phyloP scores from a whole-genome alignment of 1,284 basidiomycete genomes.

The Quambalaria eucalypti region DNA sequence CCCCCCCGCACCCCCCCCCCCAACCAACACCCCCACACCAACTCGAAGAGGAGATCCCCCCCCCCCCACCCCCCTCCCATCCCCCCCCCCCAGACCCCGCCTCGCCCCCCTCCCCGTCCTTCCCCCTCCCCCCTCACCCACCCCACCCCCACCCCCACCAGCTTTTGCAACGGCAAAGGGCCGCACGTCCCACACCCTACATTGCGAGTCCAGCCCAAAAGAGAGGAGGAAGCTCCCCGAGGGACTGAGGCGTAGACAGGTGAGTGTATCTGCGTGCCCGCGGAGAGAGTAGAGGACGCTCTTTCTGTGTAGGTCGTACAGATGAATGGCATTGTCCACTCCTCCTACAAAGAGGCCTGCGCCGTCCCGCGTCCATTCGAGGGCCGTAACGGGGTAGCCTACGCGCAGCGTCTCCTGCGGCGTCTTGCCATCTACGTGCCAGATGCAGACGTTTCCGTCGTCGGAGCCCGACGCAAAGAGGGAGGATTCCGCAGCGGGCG shows the following conservation, averaged over 20 bases:
- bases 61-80: no score
- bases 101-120: no score
- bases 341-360: slow-evolving; percentile 43
- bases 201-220: slow-evolving; percentile 36
- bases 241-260: slow-evolving; percentile 31
- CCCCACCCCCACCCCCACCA: no score
- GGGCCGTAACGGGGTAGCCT: slow-evolving; percentile 44
- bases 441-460: slow-evolving; percentile 42
- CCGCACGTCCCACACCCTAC: slow-evolving; percentile 46
- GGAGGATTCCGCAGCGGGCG: slow-evolving; percentile 23
- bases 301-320: slow-evolving; percentile 35
- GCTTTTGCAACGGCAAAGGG: slow-evolving; percentile 44
- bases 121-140: no score
- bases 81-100: no score
- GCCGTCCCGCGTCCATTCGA: slow-evolving; percentile 41
- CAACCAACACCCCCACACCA: no score
- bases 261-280: slow-evolving; percentile 36
- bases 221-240: slow-evolving; percentile 42
- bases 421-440: slow-evolving; percentile 29
- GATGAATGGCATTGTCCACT: slow-evolving; percentile 45
- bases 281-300: slow-evolving; percentile 26
- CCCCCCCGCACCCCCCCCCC: no score
- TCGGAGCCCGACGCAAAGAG: slow-evolving; percentile 37
- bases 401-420: slow-evolving; percentile 35
- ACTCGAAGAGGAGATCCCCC: no score